phyloP scores from a whole-genome alignment of 352 stramenopile species.

The Globisporangium cystogenes region DNA sequence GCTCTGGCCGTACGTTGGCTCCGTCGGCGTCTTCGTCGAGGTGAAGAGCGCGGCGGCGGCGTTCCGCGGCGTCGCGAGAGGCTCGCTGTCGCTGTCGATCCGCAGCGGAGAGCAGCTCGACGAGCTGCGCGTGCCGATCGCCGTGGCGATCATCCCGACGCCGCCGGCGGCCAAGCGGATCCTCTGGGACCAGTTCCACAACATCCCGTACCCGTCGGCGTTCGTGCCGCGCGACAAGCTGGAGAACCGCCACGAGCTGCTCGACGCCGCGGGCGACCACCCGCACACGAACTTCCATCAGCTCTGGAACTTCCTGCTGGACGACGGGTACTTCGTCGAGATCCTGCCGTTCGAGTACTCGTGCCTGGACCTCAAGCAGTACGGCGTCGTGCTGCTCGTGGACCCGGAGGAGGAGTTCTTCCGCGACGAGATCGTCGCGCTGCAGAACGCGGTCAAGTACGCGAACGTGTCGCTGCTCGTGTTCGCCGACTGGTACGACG shows the following conservation, averaged over 20 bases:
- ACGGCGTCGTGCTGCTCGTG: slow-evolving; percentile 74
- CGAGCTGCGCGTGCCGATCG: slow-evolving; percentile 37
- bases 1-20: slow-evolving; percentile 66
- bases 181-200: slow-evolving; percentile 88
- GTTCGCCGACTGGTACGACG: slow-evolving; percentile 81
- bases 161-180: slow-evolving; percentile 44
- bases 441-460: slow-evolving; percentile 59
- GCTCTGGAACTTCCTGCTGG: slow-evolving; percentile 67
- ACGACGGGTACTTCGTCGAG: slow-evolving; percentile 70
- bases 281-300: slow-evolving; percentile 85
- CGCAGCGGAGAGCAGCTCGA: slow-evolving; percentile 32
- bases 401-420: slow-evolving; percentile 84
- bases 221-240: slow-evolving; percentile 80
- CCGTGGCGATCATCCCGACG: slow-evolving; percentile 41
- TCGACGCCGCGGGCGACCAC: slow-evolving; percentile 79
- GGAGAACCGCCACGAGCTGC: slow-evolving; percentile 49
- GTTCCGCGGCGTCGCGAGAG: slow-evolving; percentile 34
- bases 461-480: slow-evolving; percentile 66
- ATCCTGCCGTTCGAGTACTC: slow-evolving; percentile 77
- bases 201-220: slow-evolving; percentile 79
- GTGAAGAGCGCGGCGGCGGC: slow-evolving; percentile 37
- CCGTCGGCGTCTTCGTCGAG: slow-evolving; percentile 64
- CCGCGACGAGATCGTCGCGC: slow-evolving; percentile 43
- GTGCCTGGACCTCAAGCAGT: slow-evolving; percentile 59
- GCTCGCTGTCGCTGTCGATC: slow-evolving; percentile 39